A percentile compares a stretch with the other conserved stretches of the same genome.
phyloP scores from a whole-genome alignment of 495 filamentous ascomycete genomes.

The Xylaria longipes region DNA sequence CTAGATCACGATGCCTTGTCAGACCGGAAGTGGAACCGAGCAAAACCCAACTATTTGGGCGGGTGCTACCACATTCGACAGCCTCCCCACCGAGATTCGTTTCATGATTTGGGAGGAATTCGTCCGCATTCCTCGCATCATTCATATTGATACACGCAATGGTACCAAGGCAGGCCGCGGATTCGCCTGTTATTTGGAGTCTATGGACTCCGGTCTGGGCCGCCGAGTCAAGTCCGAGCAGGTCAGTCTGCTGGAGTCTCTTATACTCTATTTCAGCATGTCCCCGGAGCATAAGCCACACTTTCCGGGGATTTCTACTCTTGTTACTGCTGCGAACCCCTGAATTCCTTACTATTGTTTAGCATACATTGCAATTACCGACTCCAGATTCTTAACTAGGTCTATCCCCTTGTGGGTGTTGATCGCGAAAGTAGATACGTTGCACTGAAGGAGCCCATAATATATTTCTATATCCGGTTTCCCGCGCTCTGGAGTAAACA shows the following conservation, averaged over 20 bases:
- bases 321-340: background rate
- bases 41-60: background rate
- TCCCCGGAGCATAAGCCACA: background rate
- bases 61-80: background rate
- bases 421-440: background rate
- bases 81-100: background rate
- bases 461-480: background rate
- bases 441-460: background rate
- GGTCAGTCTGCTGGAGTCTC: background rate
- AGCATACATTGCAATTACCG: background rate
- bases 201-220: no score
- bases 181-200: background rate
- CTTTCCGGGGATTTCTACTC: background rate
- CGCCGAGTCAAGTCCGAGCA: background rate
- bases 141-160: background rate
- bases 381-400: background rate
- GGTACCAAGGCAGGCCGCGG: background rate
- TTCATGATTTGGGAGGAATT: background rate
- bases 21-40: background rate
- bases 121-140: background rate
- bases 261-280: background rate
- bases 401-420: background rate
- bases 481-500: background rate
- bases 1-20: background rate
- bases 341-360: background rate